Base-by-base conservation (phyloP, 768 basidiomycete species). In the Boletus rufocinnamomeus region DNA sequence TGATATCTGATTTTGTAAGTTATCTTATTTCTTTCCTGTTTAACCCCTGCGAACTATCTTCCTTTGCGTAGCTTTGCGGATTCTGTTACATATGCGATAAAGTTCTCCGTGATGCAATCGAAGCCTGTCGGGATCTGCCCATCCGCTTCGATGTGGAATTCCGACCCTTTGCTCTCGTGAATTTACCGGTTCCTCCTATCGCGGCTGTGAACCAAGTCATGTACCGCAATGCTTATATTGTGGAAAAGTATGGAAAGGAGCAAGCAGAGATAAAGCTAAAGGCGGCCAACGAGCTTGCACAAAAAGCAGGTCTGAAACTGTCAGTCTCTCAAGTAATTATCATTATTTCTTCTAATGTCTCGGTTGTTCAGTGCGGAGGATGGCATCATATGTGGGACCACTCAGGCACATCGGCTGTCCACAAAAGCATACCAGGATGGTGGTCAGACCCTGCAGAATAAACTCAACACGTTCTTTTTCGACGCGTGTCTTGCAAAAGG, bases 381-480 rank as follows among this genome's bases (percentile, higher is more conserved):
- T 45, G 75, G 76, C 4, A 67, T 66, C 7, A 38, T 82, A 8
- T 70, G 72, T n/a, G 69, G 66, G 45, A 79, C 81, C 19, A 72
- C 56, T 45, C 65, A 73, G 10, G 75, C 73, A 5, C 82, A 83
- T 63, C 68, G 82, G n/a, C 61, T 83, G 27, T 61, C 81, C 3
- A 63, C 70, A 16, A 75, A 78, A 50, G 80, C 81, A 2, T 78
- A 74, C 52, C 63, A 66, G 50, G 59, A 66, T 5, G 76, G 75
- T 25, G 79, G 80, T 2, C 69, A 72, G 50, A 60, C 56, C 6
- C 52, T 76, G 54, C 82, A 83, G 60, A 44, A 65, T 1, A 63
- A 67, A 19, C 54, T 81, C 13, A 73, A 78, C 43, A 59, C 69
- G 14, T 63, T 67, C 38, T 56, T 81, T 8, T 82, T 77, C 63